These are phyloP conservation scores for Kernera saxatilis DNA, from an alignment of 345 rosid genomes.

Conservation along the genomic window DNA sequence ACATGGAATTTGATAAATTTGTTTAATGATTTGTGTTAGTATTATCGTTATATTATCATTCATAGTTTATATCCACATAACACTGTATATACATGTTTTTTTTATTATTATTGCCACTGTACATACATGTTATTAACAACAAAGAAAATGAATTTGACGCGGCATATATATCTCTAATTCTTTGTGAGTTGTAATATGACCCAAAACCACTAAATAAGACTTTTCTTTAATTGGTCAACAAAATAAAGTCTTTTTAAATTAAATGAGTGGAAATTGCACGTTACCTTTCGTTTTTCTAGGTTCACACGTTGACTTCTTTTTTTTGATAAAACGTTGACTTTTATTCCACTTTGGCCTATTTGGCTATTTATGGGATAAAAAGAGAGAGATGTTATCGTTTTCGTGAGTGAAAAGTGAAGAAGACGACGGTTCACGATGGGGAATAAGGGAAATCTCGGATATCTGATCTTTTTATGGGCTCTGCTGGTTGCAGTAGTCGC, in stretches of 20 bases:
- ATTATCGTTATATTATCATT: too few species aligned
- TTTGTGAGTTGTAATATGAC: neutral
- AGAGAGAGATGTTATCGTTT: neutral
- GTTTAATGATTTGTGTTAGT: too few species aligned
- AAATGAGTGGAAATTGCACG: neutral
- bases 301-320: conserved; percentile 1
- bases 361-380: neutral
- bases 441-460: neutral
- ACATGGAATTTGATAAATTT: too few species aligned
- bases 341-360: neutral
- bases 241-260: neutral
- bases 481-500: conserved; percentile 7
- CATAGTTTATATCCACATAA: too few species aligned
- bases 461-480: conserved; percentile 15
- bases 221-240: neutral
- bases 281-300: neutral
- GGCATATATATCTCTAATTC: too few species aligned
- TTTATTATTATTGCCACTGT: too few species aligned
- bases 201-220: too few species aligned
- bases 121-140: too few species aligned
- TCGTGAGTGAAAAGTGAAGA: neutral
- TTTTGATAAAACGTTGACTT: too few species aligned
- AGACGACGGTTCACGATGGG: neutral
- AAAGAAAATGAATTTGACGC: too few species aligned
- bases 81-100: too few species aligned